Percentiles rank a stretch among this genome's conserved stretches.
Evolutionary conservation across 2,329 filamentous ascomycete species (phyloP).

Genomic region (Penicillium nordicum): DNA sequence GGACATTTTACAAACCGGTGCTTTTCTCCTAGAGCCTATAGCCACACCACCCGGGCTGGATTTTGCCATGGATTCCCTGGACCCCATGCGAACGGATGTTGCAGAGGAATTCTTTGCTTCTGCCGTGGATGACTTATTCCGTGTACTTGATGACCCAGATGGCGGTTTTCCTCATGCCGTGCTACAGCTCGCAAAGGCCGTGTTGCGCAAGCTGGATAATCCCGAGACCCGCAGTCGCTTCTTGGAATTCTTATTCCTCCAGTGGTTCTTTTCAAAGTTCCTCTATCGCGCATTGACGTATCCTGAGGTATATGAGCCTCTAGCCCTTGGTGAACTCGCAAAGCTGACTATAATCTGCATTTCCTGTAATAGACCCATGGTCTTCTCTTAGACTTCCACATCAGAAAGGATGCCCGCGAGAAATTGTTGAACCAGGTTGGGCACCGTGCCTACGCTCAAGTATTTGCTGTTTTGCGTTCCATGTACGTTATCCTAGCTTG

Average conservation of each 20-base stretch:
- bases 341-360: conserved; percentile 31
- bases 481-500: conserved; percentile 53
- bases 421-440: conserved; percentile 71
- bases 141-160: conserved; percentile 79
- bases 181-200: conserved; percentile 78
- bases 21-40: conserved; percentile 81
- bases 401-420: conserved; percentile 84
- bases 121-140: conserved; percentile 76
- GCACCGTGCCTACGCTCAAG: conserved; percentile 72
- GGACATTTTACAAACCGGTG: conserved; percentile 88
- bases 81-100: conserved; percentile 72
- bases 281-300: conserved; percentile 79
- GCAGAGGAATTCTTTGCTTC: conserved; percentile 85
- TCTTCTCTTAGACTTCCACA: conserved; percentile 81
- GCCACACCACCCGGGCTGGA: conserved; percentile 73
- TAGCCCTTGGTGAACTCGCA: neutral
- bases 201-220: conserved; percentile 70
- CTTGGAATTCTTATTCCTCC: conserved; percentile 77
- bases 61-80: conserved; percentile 63
- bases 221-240: conserved; percentile 69
- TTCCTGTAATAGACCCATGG: conserved; percentile 49
- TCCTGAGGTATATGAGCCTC: conserved; percentile 66
- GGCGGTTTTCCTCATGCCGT: conserved; percentile 84
- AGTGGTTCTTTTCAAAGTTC: conserved; percentile 90
- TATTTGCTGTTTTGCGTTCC: conserved; percentile 68